Percentiles rank a stretch among this genome's conserved stretches.
These are phyloP conservation scores for Symbiotaphrina buchneri DNA, from an alignment of 495 filamentous ascomycete species.

Conservation along the genomic window DNA sequence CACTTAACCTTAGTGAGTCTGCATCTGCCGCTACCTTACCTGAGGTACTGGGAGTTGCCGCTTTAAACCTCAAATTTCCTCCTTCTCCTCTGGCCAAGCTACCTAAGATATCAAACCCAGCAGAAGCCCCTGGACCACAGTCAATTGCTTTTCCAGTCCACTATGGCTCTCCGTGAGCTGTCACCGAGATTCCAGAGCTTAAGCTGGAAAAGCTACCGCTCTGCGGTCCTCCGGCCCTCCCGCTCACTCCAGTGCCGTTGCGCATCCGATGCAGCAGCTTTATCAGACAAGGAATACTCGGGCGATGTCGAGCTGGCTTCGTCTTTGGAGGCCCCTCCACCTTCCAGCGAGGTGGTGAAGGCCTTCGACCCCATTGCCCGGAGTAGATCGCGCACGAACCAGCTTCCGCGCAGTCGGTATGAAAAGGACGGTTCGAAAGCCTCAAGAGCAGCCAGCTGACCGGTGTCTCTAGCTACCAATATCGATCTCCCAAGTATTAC, in stretches of 20 bases:
- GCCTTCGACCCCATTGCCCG: constrained; percentile 34
- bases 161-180: constrained; percentile 12
- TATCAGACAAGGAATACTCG: too few relatives aligned
- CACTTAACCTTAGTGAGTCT: too few relatives aligned
- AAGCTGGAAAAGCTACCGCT: constrained; percentile 7
- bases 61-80: too few relatives aligned
- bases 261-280: too few relatives aligned
- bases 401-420: constrained; percentile 48
- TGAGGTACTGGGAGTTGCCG: too few relatives aligned
- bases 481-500: constrained; percentile 76
- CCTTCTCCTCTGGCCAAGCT: too few relatives aligned
- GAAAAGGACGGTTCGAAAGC: constrained; percentile 9
- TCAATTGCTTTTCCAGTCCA: not conserved
- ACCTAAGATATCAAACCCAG: too few relatives aligned
- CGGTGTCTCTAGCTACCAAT: constrained; percentile 50
- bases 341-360: constrained; percentile 14
- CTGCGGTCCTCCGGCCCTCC: constrained; percentile 5
- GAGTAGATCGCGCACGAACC: constrained; percentile 23
- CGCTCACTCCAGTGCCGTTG: constrained; percentile 4
- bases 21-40: too few relatives aligned
- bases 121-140: not conserved
- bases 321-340: constrained; percentile 14
- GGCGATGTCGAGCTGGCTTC: constrained; percentile 11
- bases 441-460: constrained; percentile 3
- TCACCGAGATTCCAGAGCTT: constrained; percentile 6